Conservation (phyloP, 352 stramenopile genomes). For the Salisapilia sapeloensis region DNA sequence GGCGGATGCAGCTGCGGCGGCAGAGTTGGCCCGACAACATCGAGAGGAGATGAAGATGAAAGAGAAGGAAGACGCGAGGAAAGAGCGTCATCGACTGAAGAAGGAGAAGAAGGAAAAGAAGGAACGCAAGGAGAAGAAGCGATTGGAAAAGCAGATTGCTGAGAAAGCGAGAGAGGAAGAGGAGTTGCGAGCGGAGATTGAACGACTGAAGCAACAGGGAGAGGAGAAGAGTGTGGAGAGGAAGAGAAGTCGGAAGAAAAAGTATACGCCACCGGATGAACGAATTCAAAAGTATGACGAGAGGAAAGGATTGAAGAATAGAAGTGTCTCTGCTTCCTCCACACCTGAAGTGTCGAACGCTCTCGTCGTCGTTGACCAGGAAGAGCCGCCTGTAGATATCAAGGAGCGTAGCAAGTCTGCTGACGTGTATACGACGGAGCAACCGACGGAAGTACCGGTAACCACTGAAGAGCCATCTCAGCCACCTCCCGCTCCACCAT, state of each 20-base stretch:
- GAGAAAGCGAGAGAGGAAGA: slow-evolving; percentile 3
- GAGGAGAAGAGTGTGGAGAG: slow-evolving; percentile 11
- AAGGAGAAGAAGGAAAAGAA: slow-evolving; percentile 21
- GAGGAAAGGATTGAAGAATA: slow-evolving; percentile 9
- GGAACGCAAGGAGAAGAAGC: slow-evolving; percentile 13
- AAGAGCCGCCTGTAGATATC: no score
- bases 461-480: no score
- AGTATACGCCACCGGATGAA: slow-evolving; percentile 34
- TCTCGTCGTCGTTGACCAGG: slow-evolving; percentile 37
- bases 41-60: slow-evolving; percentile 12
- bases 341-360: slow-evolving; percentile 18
- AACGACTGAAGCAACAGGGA: slow-evolving; percentile 5
- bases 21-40: slow-evolving; percentile 16
- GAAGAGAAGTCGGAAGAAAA: slow-evolving; percentile 31
- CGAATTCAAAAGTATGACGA: slow-evolving; percentile 19
- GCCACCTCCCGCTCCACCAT: no score
- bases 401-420: no score
- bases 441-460: no score
- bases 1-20: slow-evolving; percentile 9
- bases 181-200: slow-evolving; percentile 3
- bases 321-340: slow-evolving; percentile 3
- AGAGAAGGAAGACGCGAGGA: slow-evolving; percentile 5
- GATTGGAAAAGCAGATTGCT: slow-evolving; percentile 12
- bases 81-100: slow-evolving; percentile 9
- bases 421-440: no score